Evolutionary conservation across 169 alveolate genomes (phyloP).

Genomic region (Plasmodium blacklocki): DNA sequence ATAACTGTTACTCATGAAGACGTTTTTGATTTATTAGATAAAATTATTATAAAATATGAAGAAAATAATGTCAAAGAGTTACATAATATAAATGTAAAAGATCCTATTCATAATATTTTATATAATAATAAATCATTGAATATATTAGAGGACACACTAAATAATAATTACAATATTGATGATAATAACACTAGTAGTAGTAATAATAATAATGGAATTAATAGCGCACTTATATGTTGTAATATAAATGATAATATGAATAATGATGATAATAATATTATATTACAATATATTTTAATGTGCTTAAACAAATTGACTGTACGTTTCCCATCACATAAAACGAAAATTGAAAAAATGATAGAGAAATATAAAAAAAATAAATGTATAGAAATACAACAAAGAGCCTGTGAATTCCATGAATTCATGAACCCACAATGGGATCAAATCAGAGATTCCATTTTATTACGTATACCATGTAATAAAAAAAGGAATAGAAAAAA

Average conservation of each 20-base stretch:
- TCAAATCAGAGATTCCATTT: conserved; percentile 54
- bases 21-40: conserved; percentile 66
- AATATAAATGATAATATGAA: conserved; percentile 58
- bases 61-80: conserved; percentile 38
- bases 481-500: conserved; percentile 28
- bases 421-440: conserved; percentile 69
- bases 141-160: conserved; percentile 42
- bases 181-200: conserved; percentile 2
- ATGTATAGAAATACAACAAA: conserved; percentile 85
- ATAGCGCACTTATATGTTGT: conserved; percentile 75
- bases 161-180: conserved; percentile 1
- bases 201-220: conserved; percentile 12
- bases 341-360: conserved; percentile 75
- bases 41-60: conserved; percentile 66
- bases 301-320: conserved; percentile 81
- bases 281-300: conserved; percentile 82
- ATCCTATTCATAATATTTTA: conserved; percentile 63
- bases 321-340: conserved; percentile 78
- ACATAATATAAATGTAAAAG: conserved; percentile 70
- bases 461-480: conserved; percentile 56
- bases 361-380: conserved; percentile 79
- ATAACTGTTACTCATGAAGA: conserved; percentile 70
- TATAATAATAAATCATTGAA: conserved; percentile 54
- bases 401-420: conserved; percentile 85
- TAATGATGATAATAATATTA: conserved; percentile 57